Evolutionary conservation across 768 basidiomycete genomes (phyloP).

Genomic region (Boletus subcaerulescens): DNA sequence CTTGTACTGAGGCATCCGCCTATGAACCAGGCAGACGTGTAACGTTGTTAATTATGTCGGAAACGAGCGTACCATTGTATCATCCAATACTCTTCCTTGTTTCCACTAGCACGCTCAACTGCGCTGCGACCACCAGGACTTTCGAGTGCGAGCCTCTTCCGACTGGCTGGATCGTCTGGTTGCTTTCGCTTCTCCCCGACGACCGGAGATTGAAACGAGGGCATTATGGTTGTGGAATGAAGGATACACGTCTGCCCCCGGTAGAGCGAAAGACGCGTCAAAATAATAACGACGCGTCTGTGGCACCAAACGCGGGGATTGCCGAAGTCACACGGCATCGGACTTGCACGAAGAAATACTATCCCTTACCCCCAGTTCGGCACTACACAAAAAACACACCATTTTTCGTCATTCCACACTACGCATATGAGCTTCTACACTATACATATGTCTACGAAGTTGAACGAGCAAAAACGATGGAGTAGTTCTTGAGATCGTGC

Average conservation of each 20-base stretch:
- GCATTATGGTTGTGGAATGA: constrained; percentile 14
- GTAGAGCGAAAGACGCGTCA: constrained; percentile 1
- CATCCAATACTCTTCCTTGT: constrained; percentile 60
- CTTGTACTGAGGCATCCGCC: constrained; percentile 67
- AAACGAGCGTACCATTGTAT: constrained; percentile 60
- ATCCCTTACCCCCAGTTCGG: too few species aligned
- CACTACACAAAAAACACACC: too few species aligned
- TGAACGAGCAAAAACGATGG: too few species aligned
- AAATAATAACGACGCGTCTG: constrained; percentile 19
- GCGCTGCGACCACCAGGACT: constrained; percentile 6
- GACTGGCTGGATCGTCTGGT: constrained; percentile 19
- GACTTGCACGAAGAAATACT: too few species aligned
- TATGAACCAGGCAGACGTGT: constrained; percentile 21
- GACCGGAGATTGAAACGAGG: constrained; percentile 14
- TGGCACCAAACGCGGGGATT: constrained; percentile 17
- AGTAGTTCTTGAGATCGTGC: too few species aligned
- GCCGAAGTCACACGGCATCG: constrained; percentile 1
- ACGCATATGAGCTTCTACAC: too few species aligned
- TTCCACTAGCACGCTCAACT: constrained; percentile 10
- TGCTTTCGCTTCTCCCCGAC: constrained; percentile 32
- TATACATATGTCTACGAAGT: too few species aligned
- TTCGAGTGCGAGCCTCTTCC: constrained; percentile 31
- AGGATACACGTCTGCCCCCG: not conserved
- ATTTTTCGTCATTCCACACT: too few species aligned
- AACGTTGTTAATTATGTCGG: not conserved